Evolutionary conservation across 2,329 filamentous ascomycete species (phyloP).

Genomic region (Pyrenophora graminea): DNA sequence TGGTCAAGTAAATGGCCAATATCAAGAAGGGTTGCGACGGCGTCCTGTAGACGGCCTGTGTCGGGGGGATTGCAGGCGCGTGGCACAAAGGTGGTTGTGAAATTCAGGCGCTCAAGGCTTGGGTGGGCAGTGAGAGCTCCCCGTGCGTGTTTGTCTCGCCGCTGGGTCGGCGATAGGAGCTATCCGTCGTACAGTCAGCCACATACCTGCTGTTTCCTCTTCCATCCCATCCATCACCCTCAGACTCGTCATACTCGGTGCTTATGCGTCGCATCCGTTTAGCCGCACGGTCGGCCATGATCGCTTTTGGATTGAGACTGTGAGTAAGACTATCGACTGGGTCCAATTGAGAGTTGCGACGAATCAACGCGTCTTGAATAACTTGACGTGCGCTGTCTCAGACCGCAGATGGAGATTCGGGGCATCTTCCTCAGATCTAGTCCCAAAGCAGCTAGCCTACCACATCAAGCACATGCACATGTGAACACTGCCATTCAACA

Average conservation of each 20-base stretch:
- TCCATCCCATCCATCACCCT: conserved; percentile 41
- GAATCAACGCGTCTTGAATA: conserved; percentile 8
- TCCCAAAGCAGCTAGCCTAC: neutral
- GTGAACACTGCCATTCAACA: neutral
- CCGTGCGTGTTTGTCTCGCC: conserved; percentile 24
- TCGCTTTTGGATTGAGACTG: neutral
- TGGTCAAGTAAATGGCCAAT: neutral
- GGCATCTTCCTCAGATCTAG: conserved; percentile 18
- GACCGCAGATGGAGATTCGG: conserved; percentile 13
- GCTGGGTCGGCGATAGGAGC: conserved; percentile 28
- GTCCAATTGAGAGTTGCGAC: conserved; percentile 15
- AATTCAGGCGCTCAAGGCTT: neutral
- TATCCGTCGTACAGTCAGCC: conserved; percentile 35
- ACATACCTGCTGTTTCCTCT: conserved; percentile 39
- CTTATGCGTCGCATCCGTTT: conserved; percentile 49
- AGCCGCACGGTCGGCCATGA: conserved; percentile 39
- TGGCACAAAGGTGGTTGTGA: conserved; percentile 28
- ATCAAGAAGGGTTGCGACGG: conserved; percentile 15
- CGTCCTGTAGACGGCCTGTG: conserved; percentile 18
- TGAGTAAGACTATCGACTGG: neutral
- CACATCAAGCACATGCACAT: neutral
- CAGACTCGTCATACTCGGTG: conserved; percentile 46
- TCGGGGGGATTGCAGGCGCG: conserved; percentile 24
- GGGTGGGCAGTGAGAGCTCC: conserved; percentile 8
- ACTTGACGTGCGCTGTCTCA: conserved; percentile 4